Conservation (phyloP, 805 yeast species). For the Pichia insulana region DNA sequence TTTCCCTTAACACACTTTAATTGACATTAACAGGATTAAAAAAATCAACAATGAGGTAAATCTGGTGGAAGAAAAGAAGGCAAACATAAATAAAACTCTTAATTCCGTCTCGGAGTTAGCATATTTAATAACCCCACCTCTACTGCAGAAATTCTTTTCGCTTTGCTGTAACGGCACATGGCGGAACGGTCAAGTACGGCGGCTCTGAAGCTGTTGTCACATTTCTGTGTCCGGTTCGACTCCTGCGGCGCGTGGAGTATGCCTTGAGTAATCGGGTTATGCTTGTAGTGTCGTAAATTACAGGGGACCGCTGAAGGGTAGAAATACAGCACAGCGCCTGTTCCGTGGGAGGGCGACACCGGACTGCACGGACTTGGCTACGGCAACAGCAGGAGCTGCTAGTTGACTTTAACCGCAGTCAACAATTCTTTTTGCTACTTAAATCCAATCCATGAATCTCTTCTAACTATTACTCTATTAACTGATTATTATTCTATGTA, state of each 20-base stretch:
- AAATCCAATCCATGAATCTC: no score
- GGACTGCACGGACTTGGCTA: slow-evolving; percentile 32
- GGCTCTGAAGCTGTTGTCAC: slow-evolving; percentile 13
- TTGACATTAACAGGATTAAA: no score
- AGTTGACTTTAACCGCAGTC: slow-evolving; percentile 19
- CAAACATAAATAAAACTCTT: no score
- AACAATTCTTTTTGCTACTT: not conserved
- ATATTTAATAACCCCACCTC: no score
- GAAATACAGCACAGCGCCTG: slow-evolving; percentile 36
- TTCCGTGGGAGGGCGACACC: slow-evolving; percentile 34
- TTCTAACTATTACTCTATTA: not conserved
- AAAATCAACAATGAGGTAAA: no score
- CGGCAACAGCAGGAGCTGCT: slow-evolving; percentile 15
- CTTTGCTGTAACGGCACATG: slow-evolving; percentile 27
- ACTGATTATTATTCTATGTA: not conserved
- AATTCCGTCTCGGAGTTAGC: no score
- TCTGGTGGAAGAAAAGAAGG: no score
- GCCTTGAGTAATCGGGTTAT: slow-evolving; percentile 28
- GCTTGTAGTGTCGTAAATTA: slow-evolving; percentile 23
- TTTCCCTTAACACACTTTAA: no score
- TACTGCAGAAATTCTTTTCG: no score
- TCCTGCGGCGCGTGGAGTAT: slow-evolving; percentile 28
- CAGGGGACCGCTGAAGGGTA: slow-evolving; percentile 34
- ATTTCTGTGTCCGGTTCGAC: slow-evolving; percentile 34
- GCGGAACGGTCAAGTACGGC: slow-evolving; percentile 21